Evolutionary conservation across 768 basidiomycete genomes (phyloP).

Genomic region (Sarcodon aspratus): DNA sequence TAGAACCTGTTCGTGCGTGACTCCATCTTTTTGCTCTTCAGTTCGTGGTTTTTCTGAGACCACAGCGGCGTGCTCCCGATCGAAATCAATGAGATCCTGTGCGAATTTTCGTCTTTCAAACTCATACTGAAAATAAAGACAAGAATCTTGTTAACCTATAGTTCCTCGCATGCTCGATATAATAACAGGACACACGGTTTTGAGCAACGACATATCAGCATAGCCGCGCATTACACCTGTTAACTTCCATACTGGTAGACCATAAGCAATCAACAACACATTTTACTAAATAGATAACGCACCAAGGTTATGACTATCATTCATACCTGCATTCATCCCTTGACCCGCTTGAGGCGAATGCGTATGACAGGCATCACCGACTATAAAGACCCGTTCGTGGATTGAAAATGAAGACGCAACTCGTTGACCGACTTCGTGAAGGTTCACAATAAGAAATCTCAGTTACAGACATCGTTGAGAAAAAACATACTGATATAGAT

Average conservation of each 20-base stretch:
- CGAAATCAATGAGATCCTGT: constrained; percentile 41
- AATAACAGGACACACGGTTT: constrained; percentile 25
- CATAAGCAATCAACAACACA: neutral
- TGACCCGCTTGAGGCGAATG: constrained; percentile 35
- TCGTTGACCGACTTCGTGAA: constrained; percentile 39
- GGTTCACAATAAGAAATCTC: neutral
- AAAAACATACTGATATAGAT: constrained; percentile 31
- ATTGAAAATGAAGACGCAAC: constrained; percentile 39
- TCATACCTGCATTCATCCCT: constrained; percentile 44
- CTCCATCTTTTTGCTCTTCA: constrained; percentile 25
- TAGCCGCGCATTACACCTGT: constrained; percentile 34
- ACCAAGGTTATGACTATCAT: constrained; percentile 42
- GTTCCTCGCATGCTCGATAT: neutral
- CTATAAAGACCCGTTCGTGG: constrained; percentile 41
- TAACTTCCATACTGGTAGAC: constrained; percentile 37
- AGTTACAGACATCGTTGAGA: neutral
- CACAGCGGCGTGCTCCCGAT: constrained; percentile 37
- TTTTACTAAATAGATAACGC: neutral
- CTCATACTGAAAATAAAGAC: constrained; percentile 27
- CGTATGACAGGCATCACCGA: constrained; percentile 42
- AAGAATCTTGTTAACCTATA: neutral
- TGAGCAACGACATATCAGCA: constrained; percentile 31
- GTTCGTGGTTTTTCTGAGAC: constrained; percentile 43
- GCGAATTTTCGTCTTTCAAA: constrained; percentile 42
- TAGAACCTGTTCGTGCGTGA: constrained; percentile 38